phyloP scores from a whole-genome alignment of 345 rosid genomes.

The Raphanus sativus region DNA sequence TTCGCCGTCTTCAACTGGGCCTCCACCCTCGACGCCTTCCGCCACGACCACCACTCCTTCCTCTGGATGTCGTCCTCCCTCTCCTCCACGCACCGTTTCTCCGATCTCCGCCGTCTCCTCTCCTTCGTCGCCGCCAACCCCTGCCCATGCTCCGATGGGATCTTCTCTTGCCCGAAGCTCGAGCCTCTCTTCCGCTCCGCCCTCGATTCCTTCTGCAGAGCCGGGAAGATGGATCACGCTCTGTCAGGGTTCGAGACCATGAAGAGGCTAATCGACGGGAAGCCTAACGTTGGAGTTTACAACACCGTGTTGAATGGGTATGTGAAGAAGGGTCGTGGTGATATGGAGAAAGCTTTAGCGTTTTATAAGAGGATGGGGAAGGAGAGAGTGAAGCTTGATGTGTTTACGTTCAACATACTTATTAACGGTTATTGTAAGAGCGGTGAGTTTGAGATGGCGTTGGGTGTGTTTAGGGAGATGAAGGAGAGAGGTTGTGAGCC shows the following conservation, averaged over 20 bases:
- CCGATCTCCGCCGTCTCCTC: constrained; percentile 57
- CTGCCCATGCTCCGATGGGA: constrained; percentile 83
- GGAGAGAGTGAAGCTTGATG: constrained; percentile 73
- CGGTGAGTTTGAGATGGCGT: constrained; percentile 51
- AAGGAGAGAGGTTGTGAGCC: constrained; percentile 67
- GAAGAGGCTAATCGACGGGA: constrained; percentile 77
- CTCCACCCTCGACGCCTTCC: constrained; percentile 66
- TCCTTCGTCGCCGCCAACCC: constrained; percentile 58
- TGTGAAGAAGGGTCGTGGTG: constrained; percentile 50
- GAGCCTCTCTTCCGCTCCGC: constrained; percentile 61
- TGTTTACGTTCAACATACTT: constrained; percentile 66
- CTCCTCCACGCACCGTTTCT: constrained; percentile 60
- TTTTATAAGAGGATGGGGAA: constrained; percentile 62
- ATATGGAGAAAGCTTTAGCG: constrained; percentile 48
- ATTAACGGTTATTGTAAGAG: constrained; percentile 66
- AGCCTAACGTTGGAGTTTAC: constrained; percentile 50
- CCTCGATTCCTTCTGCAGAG: constrained; percentile 56
- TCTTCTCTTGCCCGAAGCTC: constrained; percentile 76
- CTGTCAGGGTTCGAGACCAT: constrained; percentile 57
- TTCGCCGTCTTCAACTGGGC: constrained; percentile 80
- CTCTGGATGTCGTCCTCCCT: constrained; percentile 79
- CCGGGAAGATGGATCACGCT: constrained; percentile 59
- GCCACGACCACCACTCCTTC: constrained; percentile 75
- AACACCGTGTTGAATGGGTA: constrained; percentile 70
- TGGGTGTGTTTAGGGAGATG: constrained; percentile 80